phyloP scores from a whole-genome alignment of 441 rosid genomes.

The Corymbia citriodora region DNA sequence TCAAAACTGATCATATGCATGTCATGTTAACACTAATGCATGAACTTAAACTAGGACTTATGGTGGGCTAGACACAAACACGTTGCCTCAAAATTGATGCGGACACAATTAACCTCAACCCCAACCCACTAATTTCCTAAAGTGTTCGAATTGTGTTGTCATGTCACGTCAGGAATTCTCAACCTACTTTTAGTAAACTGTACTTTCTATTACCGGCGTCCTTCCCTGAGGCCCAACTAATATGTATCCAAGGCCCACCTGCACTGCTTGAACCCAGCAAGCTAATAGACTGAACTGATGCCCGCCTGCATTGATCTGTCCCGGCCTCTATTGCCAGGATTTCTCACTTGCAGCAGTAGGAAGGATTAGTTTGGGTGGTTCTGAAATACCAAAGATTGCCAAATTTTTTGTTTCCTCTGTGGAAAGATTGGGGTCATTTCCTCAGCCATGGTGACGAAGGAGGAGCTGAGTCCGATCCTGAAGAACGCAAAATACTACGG shows the following conservation, averaged over 20 bases:
- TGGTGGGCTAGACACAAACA: background rate
- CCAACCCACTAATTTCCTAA: background rate
- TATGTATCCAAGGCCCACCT: background rate
- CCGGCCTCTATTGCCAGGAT: fast-evolving
- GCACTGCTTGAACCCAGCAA: background rate
- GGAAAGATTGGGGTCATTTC: background rate
- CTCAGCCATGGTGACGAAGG: background rate
- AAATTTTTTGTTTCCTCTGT: background rate
- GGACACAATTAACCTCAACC: background rate
- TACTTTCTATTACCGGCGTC: background rate
- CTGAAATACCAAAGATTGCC: background rate
- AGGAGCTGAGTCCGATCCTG: background rate
- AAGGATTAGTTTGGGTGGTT: background rate
- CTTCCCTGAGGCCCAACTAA: background rate
- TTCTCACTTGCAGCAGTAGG: fast-evolving
- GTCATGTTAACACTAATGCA: background rate
- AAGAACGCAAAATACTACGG: background rate
- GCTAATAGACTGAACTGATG: background rate
- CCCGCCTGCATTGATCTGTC: background rate
- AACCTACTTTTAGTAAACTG: background rate
- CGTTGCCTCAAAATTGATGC: background rate
- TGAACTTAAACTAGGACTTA: background rate
- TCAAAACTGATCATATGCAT: background rate
- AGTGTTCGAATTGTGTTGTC: background rate
- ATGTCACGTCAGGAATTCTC: fast-evolving